Base-by-base conservation (phyloP, 140 eudicot species). In the Flaveria floridana region DNA sequence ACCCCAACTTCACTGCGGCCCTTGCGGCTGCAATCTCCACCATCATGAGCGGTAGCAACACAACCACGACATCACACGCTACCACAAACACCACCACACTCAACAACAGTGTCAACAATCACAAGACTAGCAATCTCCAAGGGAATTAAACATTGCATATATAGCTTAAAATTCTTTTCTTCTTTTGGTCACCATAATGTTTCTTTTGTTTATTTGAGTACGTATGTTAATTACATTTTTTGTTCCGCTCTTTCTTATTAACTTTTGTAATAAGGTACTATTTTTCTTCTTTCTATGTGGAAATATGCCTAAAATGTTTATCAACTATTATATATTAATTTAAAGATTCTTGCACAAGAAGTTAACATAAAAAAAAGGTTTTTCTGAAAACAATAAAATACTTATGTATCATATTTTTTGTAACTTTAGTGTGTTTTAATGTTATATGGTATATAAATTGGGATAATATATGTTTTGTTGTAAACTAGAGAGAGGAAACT, bases 1-100 rank as follows among this genome's bases (percentile, higher is more conserved):
- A 91, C 63, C 97, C 92, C 7, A 91, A 86, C 67, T 88, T 91
- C 85, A 91, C 92, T 0, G 93, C 96, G 0, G 96, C 96, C n/a
- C 78, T 91, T 2, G 97, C 90, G 1, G 92, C 90, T 12, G 97
- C 97, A 51, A 86, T 91, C 72, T 73, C 89, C 65, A 86, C 97
- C 18, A 79, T 88, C 61, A 88, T 91, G 70, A 84, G 89, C 26
- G 87, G 90, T 6, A 53, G 81, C 39, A 77, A 66, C 51, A 58
- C 66, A 25, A 53, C 55, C 58, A 52, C 78, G 0, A 7, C 70
- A 64, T 34, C 70, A 34, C 70, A 64, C 71, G 23, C 62, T 13
- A 34, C 74, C 26, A 11, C 71, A 14, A 74, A 65, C 76, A 52
- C 74, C 79, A 30, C 73, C 62, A 72, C 56, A 19, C 28, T 37